Base-by-base conservation (phyloP, 1,139 yeast species). In the Wickerhamomyces sp. region DNA sequence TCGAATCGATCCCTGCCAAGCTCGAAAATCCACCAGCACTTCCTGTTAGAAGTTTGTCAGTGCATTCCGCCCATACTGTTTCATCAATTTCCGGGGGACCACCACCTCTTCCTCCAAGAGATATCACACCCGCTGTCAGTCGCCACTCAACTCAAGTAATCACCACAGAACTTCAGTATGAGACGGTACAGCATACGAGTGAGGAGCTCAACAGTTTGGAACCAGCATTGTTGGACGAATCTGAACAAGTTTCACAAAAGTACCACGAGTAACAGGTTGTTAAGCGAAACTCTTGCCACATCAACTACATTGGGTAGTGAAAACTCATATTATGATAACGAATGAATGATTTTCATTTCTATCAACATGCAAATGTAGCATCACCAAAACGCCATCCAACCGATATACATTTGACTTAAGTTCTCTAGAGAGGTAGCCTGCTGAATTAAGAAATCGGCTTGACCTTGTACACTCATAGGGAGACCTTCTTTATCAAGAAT, bases 401-500 rank as follows among this genome's bases (percentile, higher is more conserved):
- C 99, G 34, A 87, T 81, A 64, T 89, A 94, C 99, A 94, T 93
- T 55, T 76, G 84, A 31, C 88, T 74, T 44, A 94, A 68, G 52
- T 84, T 81, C 44, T 82, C 87, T 7, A 72, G 69, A 6, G 89
- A 81, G 0, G 87, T 76, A 0, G 99, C 95, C 51, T 86, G 89
- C 56, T 86, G 91, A 41, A 93, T 86, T 48, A 93, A 74, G 33
- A 86, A 82, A 59, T 93, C 97, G 2, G 90, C 96, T 59, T 93
- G 97, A 0, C 97, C 98, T 46, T 86, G 84, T 3, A 91, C 87
- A 66, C 95, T 88, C 71, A 93, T 78, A 0, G 96, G 89, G 40
- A 90, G 71, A 0, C 94, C 91, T 56, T 88, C 95, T 27, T 84
- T 81, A 38, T 85, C 88, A 51, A 86, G 78, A 34, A 90, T 76